These are phyloP conservation scores for Bondarzewia mesenterica DNA, from an alignment of 1,284 basidiomycete species.

Conservation along the genomic window DNA sequence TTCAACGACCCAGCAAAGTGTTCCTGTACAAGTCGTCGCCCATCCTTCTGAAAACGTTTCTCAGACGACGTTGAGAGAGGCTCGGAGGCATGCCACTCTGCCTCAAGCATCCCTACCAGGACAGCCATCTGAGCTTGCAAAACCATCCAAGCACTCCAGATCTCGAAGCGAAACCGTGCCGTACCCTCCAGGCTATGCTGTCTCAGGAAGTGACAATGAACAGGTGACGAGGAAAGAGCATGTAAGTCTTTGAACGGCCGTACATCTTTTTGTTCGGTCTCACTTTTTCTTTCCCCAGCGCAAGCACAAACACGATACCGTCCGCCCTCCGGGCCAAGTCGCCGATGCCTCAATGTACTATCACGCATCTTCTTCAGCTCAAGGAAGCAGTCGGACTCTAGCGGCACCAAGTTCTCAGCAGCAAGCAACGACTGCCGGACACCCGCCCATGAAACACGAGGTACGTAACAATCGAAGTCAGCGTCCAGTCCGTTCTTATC, in stretches of 20 bases:
- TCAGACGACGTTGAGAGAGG: neutral
- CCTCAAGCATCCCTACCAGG: constrained; percentile 6
- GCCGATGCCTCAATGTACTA: neutral
- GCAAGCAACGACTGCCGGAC: neutral
- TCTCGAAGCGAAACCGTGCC: constrained; percentile 10
- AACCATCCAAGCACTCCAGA: constrained; percentile 5
- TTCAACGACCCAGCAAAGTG: neutral
- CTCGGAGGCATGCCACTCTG: constrained; percentile 2
- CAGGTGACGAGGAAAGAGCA: constrained; percentile 8
- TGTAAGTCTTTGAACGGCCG: constrained; percentile 2
- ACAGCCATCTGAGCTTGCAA: constrained; percentile 3
- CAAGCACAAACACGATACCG: neutral
- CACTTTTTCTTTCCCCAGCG: neutral
- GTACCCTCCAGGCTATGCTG: constrained; percentile 15
- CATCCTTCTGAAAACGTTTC: constrained; percentile 1
- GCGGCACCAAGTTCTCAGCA: neutral
- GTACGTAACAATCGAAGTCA: constrained; percentile 8
- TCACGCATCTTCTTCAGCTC: neutral
- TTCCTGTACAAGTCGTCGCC: neutral
- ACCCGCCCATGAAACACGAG: constrained; percentile 8
- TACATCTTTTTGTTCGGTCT: neutral
- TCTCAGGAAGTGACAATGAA: constrained; percentile 12
- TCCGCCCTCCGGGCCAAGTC: neutral
- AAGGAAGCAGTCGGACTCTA: neutral
- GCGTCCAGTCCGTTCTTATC: neutral